These are phyloP conservation scores for Fusarium sororula DNA, from an alignment of 2,329 filamentous ascomycete genomes.

Conservation along the genomic window DNA sequence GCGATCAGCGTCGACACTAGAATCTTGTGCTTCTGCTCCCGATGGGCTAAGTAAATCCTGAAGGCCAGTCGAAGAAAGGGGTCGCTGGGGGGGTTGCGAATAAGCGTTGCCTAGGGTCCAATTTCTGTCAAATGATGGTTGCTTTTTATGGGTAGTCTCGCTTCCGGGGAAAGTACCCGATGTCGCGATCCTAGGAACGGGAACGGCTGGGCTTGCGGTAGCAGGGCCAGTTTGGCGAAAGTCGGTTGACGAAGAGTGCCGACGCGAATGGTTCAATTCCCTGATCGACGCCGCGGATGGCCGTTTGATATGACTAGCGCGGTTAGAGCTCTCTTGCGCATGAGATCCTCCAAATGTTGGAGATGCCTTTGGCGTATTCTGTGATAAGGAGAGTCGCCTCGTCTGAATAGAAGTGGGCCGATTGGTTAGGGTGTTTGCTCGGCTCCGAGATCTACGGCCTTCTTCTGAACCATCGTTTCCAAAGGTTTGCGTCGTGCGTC, in stretches of 20 bases:
- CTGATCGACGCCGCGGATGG: conserved; percentile 86
- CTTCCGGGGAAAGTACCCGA: conserved; percentile 55
- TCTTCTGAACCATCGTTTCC: conserved; percentile 70
- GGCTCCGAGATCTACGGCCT: conserved; percentile 59
- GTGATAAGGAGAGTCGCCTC: conserved; percentile 59
- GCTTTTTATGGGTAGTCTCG: conserved; percentile 65
- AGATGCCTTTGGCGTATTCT: conserved; percentile 57
- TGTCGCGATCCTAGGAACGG: conserved; percentile 51
- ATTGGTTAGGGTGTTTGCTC: conserved; percentile 67
- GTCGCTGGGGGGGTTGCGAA: conserved; percentile 52
- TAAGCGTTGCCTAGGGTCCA: conserved; percentile 70
- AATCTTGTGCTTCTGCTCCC: conserved; percentile 56
- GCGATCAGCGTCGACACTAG: conserved; percentile 74
- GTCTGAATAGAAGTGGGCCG: conserved; percentile 58
- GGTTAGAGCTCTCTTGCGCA: conserved; percentile 56
- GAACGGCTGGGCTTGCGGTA: conserved; percentile 35
- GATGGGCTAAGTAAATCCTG: conserved; percentile 55
- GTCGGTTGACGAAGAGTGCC: conserved; percentile 84
- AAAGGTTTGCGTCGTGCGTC: conserved; percentile 65
- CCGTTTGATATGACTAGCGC: conserved; percentile 62
- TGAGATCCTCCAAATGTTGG: conserved; percentile 55
- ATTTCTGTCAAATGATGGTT: conserved; percentile 75
- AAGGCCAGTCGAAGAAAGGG: conserved; percentile 63
- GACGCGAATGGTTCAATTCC: conserved; percentile 83
- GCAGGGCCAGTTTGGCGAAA: conserved; percentile 58